Base-by-base conservation (phyloP, 1,284 basidiomycete species). In the Melanopsichium pennsylvanicum region DNA sequence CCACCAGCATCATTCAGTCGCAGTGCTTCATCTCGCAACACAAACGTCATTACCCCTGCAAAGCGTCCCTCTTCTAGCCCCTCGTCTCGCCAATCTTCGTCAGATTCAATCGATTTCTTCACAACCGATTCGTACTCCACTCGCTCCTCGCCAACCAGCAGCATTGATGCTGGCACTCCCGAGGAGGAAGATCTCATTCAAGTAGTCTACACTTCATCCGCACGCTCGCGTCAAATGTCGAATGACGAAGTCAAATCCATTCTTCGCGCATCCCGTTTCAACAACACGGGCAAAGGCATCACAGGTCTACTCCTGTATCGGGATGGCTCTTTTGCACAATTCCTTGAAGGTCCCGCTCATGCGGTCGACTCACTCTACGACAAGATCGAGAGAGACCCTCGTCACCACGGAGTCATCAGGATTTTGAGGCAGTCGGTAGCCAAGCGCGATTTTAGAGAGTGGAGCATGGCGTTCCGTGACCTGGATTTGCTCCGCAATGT, bases 381-480 rank as follows among this genome's bases (percentile, higher is more conserved):
- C 39, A 39, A 18, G 36, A 72, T 72, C 43, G 54, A 59, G 31
- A 31, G 40, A n/a, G 69, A 72, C 34, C 49, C 49, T 15, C 54
- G 69, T 5, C 69, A 72, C 25, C 47, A 46, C 22, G 59, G 64
- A 22, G 38, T 72, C 35, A 62, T 72, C 13, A 41, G 55, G 4
- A 46, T 72, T 10, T 21, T 72, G 1, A 34, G 60, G 12, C 50
- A 50, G 39, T 23, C 40, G 3, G 60, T 54, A 16, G 31, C 39
- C 35, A 59, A 68, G 64, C 55, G 69, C 5, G 62, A 66, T 27
- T 72, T 72, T 23, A 31, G 36, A 12, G 39, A 64, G n/a, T 72
- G 69, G 69, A 61, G 46, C 29, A 72, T 72, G 69, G 69, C 58
- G 1, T 72, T 59, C 52, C 43, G 69, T 25, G 69, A 72, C 25